phyloP scores from a whole-genome alignment of 2,329 filamentous ascomycete genomes.

The Zymoseptoria tritici region DNA sequence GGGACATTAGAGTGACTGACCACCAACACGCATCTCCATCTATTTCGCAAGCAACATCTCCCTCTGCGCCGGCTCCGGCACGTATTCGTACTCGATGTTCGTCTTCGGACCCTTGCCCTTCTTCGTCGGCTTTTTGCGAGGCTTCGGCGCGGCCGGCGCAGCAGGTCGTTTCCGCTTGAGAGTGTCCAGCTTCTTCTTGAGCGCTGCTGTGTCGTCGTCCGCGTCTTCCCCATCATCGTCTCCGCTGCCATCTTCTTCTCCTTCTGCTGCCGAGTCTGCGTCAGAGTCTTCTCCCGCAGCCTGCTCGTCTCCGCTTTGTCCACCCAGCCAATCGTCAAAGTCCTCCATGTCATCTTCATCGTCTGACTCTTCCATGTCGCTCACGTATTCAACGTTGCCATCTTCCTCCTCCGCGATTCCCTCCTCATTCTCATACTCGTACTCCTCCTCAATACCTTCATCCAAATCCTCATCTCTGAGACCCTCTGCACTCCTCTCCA shows the following conservation, averaged over 20 bases:
- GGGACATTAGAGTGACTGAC: not conserved
- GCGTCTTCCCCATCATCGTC: conserved; percentile 42
- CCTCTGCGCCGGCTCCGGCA: conserved; percentile 50
- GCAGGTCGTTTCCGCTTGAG: conserved; percentile 51
- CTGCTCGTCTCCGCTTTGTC: conserved; percentile 49
- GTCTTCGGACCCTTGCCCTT: conserved; percentile 51
- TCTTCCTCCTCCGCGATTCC: conserved; percentile 55
- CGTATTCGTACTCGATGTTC: conserved; percentile 73
- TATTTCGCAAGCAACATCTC: conserved; percentile 29
- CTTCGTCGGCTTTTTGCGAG: conserved; percentile 51
- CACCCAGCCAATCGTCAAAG: conserved; percentile 88
- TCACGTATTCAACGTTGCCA: conserved; percentile 83
- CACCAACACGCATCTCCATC: not conserved
- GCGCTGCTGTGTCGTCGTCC: conserved; percentile 48
- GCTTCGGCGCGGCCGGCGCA: conserved; percentile 38
- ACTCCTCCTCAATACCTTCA: conserved; percentile 73
- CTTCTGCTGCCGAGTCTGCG: conserved; percentile 48
- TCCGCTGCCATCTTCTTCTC: conserved; percentile 39
- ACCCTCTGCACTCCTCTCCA: conserved; percentile 82
- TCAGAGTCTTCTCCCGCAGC: conserved; percentile 46
- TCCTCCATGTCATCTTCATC: conserved; percentile 78
- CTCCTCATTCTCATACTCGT: conserved; percentile 60
- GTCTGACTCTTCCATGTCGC: conserved; percentile 67
- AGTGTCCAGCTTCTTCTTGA: conserved; percentile 48
- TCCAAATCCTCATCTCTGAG: conserved; percentile 80